phyloP scores from a whole-genome alignment of 192 early-diverging fungal genomes.

The Chytriomyces confervae region DNA sequence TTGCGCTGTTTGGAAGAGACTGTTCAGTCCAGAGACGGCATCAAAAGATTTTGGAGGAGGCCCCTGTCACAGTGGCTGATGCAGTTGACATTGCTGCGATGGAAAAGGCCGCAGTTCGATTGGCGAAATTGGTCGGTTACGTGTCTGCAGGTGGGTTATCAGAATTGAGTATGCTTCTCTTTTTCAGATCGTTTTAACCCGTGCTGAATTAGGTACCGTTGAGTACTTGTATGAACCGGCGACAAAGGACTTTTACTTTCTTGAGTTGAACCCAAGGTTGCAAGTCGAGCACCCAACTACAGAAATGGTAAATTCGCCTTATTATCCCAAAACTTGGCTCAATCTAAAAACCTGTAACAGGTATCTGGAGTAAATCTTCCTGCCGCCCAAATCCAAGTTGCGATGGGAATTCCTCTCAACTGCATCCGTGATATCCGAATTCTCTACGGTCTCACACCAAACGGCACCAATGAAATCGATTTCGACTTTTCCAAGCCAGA shows the following conservation, averaged over 20 bases:
- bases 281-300: conserved; percentile 99
- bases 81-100: conserved; percentile 74
- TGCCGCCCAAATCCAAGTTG: conserved; percentile 95
- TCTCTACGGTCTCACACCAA: conserved; percentile 90
- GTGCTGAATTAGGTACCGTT: conserved; percentile 69
- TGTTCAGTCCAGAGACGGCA: conserved; percentile 98
- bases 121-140: conserved; percentile 93
- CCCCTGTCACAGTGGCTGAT: conserved; percentile 83
- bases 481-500: conserved; percentile 85
- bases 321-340: background rate
- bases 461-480: conserved; percentile 86
- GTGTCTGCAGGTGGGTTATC: conserved; percentile 75
- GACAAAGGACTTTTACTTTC: conserved; percentile 88
- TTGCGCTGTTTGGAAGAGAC: conserved; percentile 97
- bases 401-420: conserved; percentile 98
- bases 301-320: conserved; percentile 78
- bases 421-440: conserved; percentile 95
- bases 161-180: background rate
- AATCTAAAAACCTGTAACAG: background rate
- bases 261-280: conserved; percentile 96
- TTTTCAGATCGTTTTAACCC: conserved; percentile 16
- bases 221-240: conserved; percentile 95
- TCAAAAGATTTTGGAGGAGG: conserved; percentile 99
- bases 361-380: conserved; percentile 96
- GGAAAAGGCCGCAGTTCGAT: conserved; percentile 96